Evolutionary conservation across 495 filamentous ascomycete species (phyloP), one percentile per base, ranked within the genome.

Genomic region (Penicillium mononematosum): DNA sequence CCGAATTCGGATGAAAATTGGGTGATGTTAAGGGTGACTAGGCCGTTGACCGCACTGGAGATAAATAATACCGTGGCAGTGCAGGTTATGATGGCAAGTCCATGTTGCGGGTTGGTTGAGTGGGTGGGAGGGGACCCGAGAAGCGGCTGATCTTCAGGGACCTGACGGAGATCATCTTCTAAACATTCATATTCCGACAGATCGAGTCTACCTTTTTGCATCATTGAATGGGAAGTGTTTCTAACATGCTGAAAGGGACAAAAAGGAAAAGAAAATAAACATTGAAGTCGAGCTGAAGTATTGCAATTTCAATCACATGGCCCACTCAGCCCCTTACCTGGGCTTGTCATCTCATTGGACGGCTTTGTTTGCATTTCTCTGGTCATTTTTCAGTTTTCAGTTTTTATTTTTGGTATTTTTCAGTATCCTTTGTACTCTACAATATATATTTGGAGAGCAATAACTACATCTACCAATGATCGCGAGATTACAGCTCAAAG

Each of bases 1-100:
- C 53, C 27, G n/a, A 81, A 56, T 16, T 78, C 76, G 14, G 45
- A 39, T 7, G 76, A 70, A 29, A 83, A 78, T 14, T 70, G 66
- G 2, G 79, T 78, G 8, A 81, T 60, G 7, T 61, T 71, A 20
- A 83, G 75, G n/a, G 70, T 74, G 3, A 80, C 39, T 11, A 61
- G 47, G n/a, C 39, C 16, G 29, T 50, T 44, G 3, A 57, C 5
- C 7, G 39, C 45, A 36, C 36, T 25, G 5, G n/a, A 17, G 7
- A 57, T 43, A n/a, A 57, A 51, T 9, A 50, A 32, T 19, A 50
- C 19, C 22, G n/a, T 36, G 9, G 22, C 17, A 34, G 41, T 50
- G 38, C 55, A 57, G 2, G 2, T 32, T 27, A 57, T 17, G 8
- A 51, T 51, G n/a, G 49, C 11, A 12, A 43, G 9, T n/a, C 27